Evolutionary conservation across 495 filamentous ascomycete species (phyloP).

Genomic region (Trichoderma orchidacearum): DNA sequence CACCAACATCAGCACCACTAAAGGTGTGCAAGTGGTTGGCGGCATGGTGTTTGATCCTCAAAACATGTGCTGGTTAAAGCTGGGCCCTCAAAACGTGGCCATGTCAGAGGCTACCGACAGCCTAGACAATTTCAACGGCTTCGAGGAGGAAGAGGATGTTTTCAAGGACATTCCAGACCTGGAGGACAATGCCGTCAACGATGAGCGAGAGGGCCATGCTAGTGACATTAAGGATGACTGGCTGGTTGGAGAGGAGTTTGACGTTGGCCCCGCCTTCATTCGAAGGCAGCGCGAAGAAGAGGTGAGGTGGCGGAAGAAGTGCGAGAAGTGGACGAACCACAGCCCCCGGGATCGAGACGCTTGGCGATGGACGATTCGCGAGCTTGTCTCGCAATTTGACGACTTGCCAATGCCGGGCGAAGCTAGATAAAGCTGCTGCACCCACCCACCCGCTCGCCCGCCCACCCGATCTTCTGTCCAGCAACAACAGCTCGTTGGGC

Average conservation of each 20-base stretch:
- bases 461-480: too few relatives aligned
- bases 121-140: constrained; percentile 64
- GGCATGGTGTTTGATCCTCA: constrained; percentile 96
- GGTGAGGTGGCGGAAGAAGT: constrained; percentile 74
- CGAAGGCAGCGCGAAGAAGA: constrained; percentile 81
- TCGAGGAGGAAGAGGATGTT: constrained; percentile 49
- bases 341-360: constrained; percentile 23
- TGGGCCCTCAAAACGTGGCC: constrained; percentile 28
- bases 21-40: constrained; percentile 78
- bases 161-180: constrained; percentile 44
- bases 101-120: constrained; percentile 27
- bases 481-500: too few relatives aligned
- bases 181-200: constrained; percentile 31
- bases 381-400: constrained; percentile 18
- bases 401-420: background rate
- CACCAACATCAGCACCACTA: constrained; percentile 61
- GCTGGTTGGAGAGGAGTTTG: constrained; percentile 90
- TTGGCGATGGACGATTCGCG: constrained; percentile 35
- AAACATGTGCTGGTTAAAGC: constrained; percentile 89
- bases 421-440: background rate
- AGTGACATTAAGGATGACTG: constrained; percentile 59
- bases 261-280: constrained; percentile 91
- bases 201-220: constrained; percentile 22
- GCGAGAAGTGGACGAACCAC: constrained; percentile 56
- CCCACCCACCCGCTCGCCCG: background rate